Conservation (phyloP, 2,329 filamentous ascomycete species). For the Akanthomyces uredinophilus region DNA sequence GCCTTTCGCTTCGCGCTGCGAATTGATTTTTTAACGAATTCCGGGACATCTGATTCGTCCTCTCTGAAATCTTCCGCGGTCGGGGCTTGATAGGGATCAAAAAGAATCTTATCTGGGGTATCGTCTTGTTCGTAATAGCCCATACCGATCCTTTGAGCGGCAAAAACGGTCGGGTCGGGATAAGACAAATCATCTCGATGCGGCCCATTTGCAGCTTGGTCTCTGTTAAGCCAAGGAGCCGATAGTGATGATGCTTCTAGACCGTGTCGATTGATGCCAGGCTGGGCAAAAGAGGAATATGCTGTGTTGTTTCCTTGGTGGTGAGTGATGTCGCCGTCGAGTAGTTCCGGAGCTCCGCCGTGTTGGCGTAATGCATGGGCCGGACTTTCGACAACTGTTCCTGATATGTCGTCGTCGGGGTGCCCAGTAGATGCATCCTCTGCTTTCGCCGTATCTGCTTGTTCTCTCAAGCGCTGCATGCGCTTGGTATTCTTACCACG, state of each 20-base stretch:
- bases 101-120: conserved; percentile 52
- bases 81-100: conserved; percentile 53
- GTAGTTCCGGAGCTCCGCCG: background rate
- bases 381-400: conserved; percentile 1
- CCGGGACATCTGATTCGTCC: conserved; percentile 45
- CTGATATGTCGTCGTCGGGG: conserved; percentile 24
- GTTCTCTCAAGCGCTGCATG: conserved; percentile 51
- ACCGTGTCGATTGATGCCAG: background rate
- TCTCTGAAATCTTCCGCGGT: conserved; percentile 38
- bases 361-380: conserved; percentile 8
- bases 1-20: conserved; percentile 50
- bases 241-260: background rate
- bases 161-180: conserved; percentile 44
- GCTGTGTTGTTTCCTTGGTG: background rate
- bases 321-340: background rate
- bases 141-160: conserved; percentile 50
- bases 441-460: conserved; percentile 54
- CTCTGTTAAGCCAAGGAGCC: conserved; percentile 5
- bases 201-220: conserved; percentile 19
- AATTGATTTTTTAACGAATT: conserved; percentile 51
- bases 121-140: conserved; percentile 58
- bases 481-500: conserved; percentile 52
- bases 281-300: background rate
- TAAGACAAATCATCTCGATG: conserved; percentile 33
- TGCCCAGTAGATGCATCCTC: conserved; percentile 30